Base-by-base conservation (phyloP, 139 green algal genomes). In the Chlamydomonas sp. region DNA sequence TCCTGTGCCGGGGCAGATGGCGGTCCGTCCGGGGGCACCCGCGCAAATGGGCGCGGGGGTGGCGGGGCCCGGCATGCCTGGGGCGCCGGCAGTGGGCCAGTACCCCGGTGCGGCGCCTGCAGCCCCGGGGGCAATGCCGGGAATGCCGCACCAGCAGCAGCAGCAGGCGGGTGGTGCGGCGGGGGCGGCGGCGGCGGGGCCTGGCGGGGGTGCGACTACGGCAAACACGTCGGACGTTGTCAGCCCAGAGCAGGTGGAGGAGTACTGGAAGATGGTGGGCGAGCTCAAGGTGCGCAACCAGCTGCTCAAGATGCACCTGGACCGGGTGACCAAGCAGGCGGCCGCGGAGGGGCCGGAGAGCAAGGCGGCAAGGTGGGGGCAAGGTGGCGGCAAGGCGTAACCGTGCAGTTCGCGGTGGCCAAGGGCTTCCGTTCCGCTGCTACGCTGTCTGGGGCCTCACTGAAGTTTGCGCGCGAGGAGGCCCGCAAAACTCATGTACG, bases 231-330 rank as follows among this genome's bases (percentile, higher is more conserved):
- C 73, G n/a, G 58, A 57, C 6, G 80, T 60, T 14, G 3, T 20
- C 17, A 77, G 58, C 59, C 59, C 81, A 60, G 68, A 20, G 2
- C 64, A 66, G 69, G 60, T 79, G 68, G 68, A 86, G 69, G 81
- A 86, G 57, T 86, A 86, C 68, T 86, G 81, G 81, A 57, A 58
- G 7, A 3, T 78, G 59, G 2, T 79, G 3, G 60, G 2, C 5
- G 68, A 73, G 58, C 5, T 86, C 3, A 78, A 79, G 58, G 20
- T 59, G 68, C 81, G 81, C 7, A 9, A 78, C 58, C 69, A 9
- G 0, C 2, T 79, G 18, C 81, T 86, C 10, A 7, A 20, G 4
- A 20, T 9, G 8, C 68, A 86, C 58, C 10, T 87, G 9, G 82
- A 87, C 16, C 63, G 63, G 3, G 79, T 80, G 61, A 67, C 16